Base-by-base conservation (phyloP, 1,284 basidiomycete genomes). In the Cutaneotrichosporon sp. region DNA sequence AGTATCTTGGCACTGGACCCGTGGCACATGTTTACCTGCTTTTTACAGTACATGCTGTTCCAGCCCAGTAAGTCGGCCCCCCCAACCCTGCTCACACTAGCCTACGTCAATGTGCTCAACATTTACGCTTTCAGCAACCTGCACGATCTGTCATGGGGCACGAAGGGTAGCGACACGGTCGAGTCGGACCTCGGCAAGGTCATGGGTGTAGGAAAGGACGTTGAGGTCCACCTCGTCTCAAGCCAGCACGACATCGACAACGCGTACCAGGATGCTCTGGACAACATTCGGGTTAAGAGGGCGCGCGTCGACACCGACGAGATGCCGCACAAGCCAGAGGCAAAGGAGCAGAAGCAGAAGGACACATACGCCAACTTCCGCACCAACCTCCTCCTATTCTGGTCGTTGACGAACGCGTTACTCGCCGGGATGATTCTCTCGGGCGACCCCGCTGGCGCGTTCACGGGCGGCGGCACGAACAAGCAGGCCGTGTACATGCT, bases 321-420 rank as follows among this genome's bases (percentile, higher is more conserved):
- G 49, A 42, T 64, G 21, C 65, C 69, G 69, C 85, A 42, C 86
- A 91, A 80, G 85, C 84, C 69, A 31, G 72, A 70, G 32, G 56
- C 66, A 36, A 67, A 69, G 70, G 90, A 92, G 71, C 86, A 89
- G 71, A 85, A 85, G 16, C 90, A 90, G 22, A 91, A 90, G 76
- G 91, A 92, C 73, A 91, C 91, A 76, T 94, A 93, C 74, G 77
- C 91, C 0, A 91, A 90, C 76, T 90, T 97, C 70, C 83, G 93
- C 64, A 97, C 93, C n/a, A 59, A 79, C 74, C 70, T 81, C 1
- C 70, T 81, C 2, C 71, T 79, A 10, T 49, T 75, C 5, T 81
- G 77, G 76, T 74, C 75, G 6, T 66, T 81, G 7, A 70, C 66
- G 14, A 76, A 89, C 84, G 86, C 89, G 26, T 81, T 98, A 51